Percentiles rank a stretch among this genome's conserved stretches.
Evolutionary conservation across 1,284 basidiomycete species (phyloP).

Genomic region (Cutaneotrichosporon curvatum): DNA sequence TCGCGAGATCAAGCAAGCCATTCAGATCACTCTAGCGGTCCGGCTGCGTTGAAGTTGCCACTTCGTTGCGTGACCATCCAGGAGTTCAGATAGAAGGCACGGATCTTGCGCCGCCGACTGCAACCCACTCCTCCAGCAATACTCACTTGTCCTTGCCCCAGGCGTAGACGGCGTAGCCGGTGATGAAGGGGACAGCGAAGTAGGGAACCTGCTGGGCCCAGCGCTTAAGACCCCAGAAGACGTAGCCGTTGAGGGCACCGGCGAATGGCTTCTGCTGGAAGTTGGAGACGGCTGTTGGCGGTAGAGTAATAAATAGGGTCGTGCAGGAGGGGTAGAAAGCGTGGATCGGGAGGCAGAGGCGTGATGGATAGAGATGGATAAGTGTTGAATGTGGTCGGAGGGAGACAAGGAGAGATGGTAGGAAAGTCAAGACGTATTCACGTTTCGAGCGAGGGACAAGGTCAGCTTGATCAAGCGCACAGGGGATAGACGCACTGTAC

Average conservation of each 20-base stretch:
- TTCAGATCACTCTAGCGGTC: too few species aligned
- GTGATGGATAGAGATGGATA: background rate
- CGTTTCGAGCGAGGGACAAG: background rate
- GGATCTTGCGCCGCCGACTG: background rate
- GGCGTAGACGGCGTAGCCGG: slow-evolving; percentile 72
- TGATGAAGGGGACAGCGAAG: slow-evolving; percentile 67
- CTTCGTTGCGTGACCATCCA: too few species aligned
- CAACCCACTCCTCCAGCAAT: background rate
- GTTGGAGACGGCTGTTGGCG: slow-evolving; percentile 64
- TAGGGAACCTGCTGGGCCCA: slow-evolving; percentile 68
- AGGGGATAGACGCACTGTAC: slow-evolving; percentile 62
- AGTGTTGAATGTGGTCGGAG: background rate
- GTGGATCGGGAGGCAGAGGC: too few species aligned
- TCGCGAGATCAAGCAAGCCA: too few species aligned
- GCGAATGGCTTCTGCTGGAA: slow-evolving; percentile 67
- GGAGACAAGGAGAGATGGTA: background rate
- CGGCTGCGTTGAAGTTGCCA: too few species aligned
- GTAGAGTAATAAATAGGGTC: slow-evolving; percentile 1
- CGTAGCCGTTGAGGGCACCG: slow-evolving; percentile 63
- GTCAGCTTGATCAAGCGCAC: background rate
- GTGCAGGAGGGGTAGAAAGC: background rate
- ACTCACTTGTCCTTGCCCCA: slow-evolving; percentile 63
- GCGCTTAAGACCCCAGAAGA: slow-evolving; percentile 82
- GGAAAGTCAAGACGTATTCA: background rate
- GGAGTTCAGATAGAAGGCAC: too few species aligned